phyloP scores from a whole-genome alignment of 768 basidiomycete species.

The button mushroom (Agaricus bisporus) region DNA sequence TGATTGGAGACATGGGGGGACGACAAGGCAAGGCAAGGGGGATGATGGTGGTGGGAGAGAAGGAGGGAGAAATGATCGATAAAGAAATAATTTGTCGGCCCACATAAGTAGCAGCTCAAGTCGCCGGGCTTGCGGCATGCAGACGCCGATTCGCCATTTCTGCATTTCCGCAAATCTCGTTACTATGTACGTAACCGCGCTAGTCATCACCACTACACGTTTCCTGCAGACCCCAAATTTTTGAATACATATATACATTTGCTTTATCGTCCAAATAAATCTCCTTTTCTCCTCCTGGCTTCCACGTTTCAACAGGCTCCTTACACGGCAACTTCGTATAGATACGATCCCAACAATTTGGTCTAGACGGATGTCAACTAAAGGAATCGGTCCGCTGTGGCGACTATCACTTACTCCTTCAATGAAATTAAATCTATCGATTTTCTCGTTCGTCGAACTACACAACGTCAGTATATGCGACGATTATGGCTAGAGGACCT shows the following conservation, averaged over 20 bases:
- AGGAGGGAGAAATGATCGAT: neutral
- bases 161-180: neutral
- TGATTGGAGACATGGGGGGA: constrained; percentile 43
- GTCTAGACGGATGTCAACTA: constrained; percentile 30
- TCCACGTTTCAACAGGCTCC: neutral
- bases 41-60: constrained; percentile 32
- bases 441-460: constrained; percentile 92
- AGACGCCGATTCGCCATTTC: neutral
- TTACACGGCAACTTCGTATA: constrained; percentile 59
- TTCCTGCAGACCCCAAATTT: neutral
- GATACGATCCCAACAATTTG: constrained; percentile 74
- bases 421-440: constrained; percentile 87
- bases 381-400: neutral
- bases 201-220: neutral
- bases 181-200: neutral
- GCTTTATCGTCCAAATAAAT: no score
- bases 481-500: neutral
- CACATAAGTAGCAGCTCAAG: neutral
- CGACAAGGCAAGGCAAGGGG: constrained; percentile 37
- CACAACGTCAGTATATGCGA: neutral
- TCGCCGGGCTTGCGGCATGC: constrained; percentile 1
- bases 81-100: neutral
- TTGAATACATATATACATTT: no score
- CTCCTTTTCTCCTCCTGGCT: neutral
- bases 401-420: constrained; percentile 51